Evolutionary conservation across 2,329 filamentous ascomycete genomes (phyloP).

Genomic region (Colletotrichum simmondsii): DNA sequence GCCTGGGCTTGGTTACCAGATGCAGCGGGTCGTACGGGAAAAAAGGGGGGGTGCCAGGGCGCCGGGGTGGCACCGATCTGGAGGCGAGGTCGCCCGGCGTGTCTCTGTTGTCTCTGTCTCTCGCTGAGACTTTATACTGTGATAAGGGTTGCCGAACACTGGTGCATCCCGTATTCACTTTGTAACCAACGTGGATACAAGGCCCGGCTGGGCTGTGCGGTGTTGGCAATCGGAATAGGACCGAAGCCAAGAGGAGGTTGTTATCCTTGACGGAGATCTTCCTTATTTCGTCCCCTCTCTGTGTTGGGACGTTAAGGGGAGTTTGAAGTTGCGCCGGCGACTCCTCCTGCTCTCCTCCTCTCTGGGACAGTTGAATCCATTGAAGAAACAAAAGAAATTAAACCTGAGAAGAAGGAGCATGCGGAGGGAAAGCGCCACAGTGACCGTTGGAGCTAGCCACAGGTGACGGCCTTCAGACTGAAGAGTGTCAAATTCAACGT

Average conservation of each 20-base stretch:
- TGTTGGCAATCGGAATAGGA: background rate
- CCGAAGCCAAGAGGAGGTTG: background rate
- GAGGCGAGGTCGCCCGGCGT: background rate
- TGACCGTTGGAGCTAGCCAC: background rate
- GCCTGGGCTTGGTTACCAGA: background rate
- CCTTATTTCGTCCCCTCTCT: background rate
- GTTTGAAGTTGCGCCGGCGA: background rate
- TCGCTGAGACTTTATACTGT: background rate
- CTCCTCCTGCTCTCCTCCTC: background rate
- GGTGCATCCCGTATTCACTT: background rate
- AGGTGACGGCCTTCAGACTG: background rate
- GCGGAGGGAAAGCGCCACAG: background rate
- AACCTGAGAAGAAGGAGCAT: background rate
- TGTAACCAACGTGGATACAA: background rate
- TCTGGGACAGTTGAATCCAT: background rate
- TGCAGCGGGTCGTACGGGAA: background rate
- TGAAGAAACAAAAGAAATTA: background rate
- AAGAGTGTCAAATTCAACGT: background rate
- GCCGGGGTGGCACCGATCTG: background rate
- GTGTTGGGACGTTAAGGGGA: background rate
- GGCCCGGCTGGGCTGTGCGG: no score
- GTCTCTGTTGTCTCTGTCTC: background rate
- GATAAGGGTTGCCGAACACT: no score
- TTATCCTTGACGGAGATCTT: constrained; percentile 3
- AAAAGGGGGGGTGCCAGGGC: background rate